Evolutionary conservation across 179 eudicot species (phyloP), one percentile per base, ranked within the genome.

Genomic region (Spergularia azorica): DNA sequence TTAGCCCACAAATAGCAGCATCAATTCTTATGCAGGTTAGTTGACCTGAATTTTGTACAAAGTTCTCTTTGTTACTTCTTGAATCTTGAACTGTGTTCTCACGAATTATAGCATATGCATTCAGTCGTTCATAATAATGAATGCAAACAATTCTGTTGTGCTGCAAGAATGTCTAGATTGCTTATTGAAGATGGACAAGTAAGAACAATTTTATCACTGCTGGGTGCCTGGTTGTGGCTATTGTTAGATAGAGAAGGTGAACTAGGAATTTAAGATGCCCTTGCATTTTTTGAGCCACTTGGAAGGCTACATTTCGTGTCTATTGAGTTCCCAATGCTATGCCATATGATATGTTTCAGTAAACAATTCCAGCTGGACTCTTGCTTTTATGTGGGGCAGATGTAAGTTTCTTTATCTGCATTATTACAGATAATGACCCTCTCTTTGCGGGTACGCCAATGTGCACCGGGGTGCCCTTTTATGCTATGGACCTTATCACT

Each of bases 1-100:
- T 95, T 77, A 91, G 99, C 84, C 99, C 99, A 11, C 99, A 95
- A 83, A 95, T 95, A 70, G 95, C 86, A 73, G 99, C 99, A 73
- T 95, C 99, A 46, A 90, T 95, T 67, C 84, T 95, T 77, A 95
- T 95, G 97, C 97, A 95, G 97, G 98, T 92, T 70, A 62, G 81
- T 55, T 63, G 59, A 9, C 63, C 13, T 38, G 54, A 72, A 72
- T 17, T 12, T 21, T 69, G 43, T 58, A 17, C 73, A 41, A 14
- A 71, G 43, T 74, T 36, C 9, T 17, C 32, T 70, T 9, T 71
- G 63, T 71, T 54, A 32, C 36, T n/a, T 41, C 13, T 12, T 36
- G 26, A 36, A 9, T 58, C 54, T 17, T 59, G 39, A 18, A 7
- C 48, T 46, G 7, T 70, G 2, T 18, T 50, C 41, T n/a, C 56